Percentiles rank a stretch among this genome's conserved stretches.
These are phyloP conservation scores for Ophiosphaerella korrae DNA, from an alignment of 2,329 filamentous ascomycete genomes.

Conservation along the genomic window DNA sequence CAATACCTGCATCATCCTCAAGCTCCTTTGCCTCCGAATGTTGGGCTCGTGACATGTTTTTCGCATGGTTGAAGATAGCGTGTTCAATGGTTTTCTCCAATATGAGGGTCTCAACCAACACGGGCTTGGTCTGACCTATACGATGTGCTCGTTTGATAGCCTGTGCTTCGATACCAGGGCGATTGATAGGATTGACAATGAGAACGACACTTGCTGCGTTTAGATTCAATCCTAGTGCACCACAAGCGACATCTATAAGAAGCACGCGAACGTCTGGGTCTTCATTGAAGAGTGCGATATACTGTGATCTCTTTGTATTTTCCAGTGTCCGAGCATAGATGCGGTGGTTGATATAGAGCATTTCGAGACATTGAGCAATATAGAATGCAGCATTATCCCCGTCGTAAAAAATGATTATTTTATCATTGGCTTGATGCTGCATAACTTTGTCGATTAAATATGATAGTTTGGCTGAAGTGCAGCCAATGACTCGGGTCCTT, in stretches of 20 bases:
- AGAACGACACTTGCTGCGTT: conserved; percentile 82
- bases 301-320: conserved; percentile 68
- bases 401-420: conserved; percentile 93
- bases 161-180: conserved; percentile 83
- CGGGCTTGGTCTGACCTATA: conserved; percentile 79
- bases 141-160: conserved; percentile 88
- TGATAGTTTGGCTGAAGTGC: conserved; percentile 83
- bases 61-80: conserved; percentile 74
- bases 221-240: conserved; percentile 86
- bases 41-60: conserved; percentile 71
- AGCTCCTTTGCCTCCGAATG: conserved; percentile 61
- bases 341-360: conserved; percentile 66
- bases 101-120: conserved; percentile 85
- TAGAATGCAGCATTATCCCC: conserved; percentile 86
- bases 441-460: conserved; percentile 79
- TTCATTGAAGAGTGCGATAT: conserved; percentile 78
- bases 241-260: conserved; percentile 89
- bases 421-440: conserved; percentile 71
- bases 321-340: conserved; percentile 70
- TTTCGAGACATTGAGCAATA: conserved; percentile 79
- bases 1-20: conserved; percentile 64
- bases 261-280: conserved; percentile 73
- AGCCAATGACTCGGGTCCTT: conserved; percentile 71
- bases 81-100: conserved; percentile 83
- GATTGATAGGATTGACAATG: conserved; percentile 86